phyloP scores from a whole-genome alignment of 352 stramenopile genomes.

The Phytophthora sp. region DNA sequence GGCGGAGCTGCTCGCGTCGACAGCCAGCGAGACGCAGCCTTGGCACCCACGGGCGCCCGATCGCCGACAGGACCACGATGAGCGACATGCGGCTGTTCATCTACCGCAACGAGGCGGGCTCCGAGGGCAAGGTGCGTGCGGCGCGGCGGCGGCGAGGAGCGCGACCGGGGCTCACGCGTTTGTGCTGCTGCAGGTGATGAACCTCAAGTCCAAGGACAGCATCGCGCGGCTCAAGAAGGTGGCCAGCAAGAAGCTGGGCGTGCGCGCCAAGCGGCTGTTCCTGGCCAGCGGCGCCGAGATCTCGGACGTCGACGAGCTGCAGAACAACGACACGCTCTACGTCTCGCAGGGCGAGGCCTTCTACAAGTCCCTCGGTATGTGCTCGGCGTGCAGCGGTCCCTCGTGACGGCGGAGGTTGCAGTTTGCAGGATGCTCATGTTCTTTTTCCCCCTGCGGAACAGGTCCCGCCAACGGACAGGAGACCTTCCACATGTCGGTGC shows the following conservation, averaged over 20 bases:
- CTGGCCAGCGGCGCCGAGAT: conserved; percentile 84
- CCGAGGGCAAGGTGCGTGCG: conserved; percentile 66
- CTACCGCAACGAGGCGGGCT: conserved; percentile 86
- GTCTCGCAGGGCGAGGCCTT: conserved; percentile 86
- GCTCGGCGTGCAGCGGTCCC: too few species aligned
- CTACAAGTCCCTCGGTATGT: conserved; percentile 71
- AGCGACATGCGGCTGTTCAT: conserved; percentile 88
- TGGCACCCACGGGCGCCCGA: conserved; percentile 5
- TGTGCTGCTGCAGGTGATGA: conserved; percentile 68
- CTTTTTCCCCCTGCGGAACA: conserved; percentile 11
- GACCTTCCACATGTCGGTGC: conserved; percentile 87
- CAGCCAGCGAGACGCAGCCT: not conserved
- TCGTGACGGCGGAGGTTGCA: too few species aligned
- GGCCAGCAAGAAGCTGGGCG: conserved; percentile 84
- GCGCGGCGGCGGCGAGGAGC: too few species aligned
- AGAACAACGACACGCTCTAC: conserved; percentile 91
- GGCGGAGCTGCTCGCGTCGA: conserved; percentile 8
- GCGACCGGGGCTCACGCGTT: not conserved
- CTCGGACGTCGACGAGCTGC: conserved; percentile 85
- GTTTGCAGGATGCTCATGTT: not conserved
- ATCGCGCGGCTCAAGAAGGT: conserved; percentile 81
- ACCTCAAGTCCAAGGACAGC: conserved; percentile 73
- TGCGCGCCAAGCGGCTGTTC: conserved; percentile 83
- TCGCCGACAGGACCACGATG: conserved; percentile 36
- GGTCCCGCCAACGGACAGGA: conserved; percentile 73